Evolutionary conservation across 495 filamentous ascomycete genomes (phyloP).

Genomic region (Hyaloscypha hepaticicola): DNA sequence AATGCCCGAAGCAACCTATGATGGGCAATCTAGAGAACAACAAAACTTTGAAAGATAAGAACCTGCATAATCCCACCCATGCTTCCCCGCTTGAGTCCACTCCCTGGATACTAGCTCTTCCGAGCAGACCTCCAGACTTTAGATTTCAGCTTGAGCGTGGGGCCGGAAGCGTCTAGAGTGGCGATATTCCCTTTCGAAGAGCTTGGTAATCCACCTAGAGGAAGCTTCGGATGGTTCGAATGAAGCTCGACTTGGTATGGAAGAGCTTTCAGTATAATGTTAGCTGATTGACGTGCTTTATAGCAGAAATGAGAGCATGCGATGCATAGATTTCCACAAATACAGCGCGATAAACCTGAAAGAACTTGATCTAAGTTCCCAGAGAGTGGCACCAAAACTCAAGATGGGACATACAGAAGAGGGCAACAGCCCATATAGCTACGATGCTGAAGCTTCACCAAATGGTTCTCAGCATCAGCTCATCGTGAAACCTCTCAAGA

Average conservation of each 20-base stretch:
- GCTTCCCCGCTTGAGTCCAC: not conserved
- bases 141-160: not conserved
- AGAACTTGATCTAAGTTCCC: too few relatives aligned
- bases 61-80: not conserved
- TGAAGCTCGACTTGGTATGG: not conserved
- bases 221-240: not conserved
- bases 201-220: not conserved
- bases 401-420: constrained; percentile 11
- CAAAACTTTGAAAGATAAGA: not conserved
- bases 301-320: not conserved
- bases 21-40: not conserved
- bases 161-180: not conserved
- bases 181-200: not conserved
- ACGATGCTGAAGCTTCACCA: not conserved
- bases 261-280: not conserved
- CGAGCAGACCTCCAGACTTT: not conserved
- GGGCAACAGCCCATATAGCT: not conserved
- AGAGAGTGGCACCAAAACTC: not conserved
- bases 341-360: not conserved
- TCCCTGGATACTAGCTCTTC: not conserved
- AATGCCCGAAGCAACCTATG: constrained; percentile 4
- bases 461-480: not conserved
- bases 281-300: not conserved
- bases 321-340: not conserved
- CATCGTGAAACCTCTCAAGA: constrained; percentile 3